A percentile compares a stretch with the other conserved stretches of the same genome.
These are phyloP conservation scores for Acacia pycnantha DNA, from an alignment of 331 rosid species.

Conservation along the genomic window DNA sequence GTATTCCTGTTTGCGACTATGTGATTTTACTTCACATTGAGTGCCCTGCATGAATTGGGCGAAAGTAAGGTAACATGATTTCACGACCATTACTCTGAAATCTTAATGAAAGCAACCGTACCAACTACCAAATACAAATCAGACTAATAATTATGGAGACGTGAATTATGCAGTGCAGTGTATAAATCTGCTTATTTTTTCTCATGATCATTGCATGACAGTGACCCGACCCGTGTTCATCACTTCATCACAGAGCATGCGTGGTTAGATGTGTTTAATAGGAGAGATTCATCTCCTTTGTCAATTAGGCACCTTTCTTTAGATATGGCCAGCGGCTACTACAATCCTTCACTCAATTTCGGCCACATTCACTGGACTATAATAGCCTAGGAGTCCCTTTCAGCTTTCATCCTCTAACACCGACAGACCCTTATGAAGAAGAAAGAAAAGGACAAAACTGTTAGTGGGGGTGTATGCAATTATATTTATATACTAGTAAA, in stretches of 20 bases:
- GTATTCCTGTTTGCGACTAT: background rate
- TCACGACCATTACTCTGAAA: background rate
- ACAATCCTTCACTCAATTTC: background rate
- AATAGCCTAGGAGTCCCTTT: background rate
- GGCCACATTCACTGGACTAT: background rate
- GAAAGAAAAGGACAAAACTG: background rate
- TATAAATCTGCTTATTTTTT: background rate
- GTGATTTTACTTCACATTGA: background rate
- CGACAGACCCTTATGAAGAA: background rate
- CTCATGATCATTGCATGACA: background rate
- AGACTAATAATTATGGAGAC: background rate
- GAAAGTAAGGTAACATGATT: background rate
- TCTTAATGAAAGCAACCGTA: background rate
- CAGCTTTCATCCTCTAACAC: background rate
- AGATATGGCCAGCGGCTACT: background rate
- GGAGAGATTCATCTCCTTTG: conserved; percentile 1
- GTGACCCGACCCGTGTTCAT: background rate
- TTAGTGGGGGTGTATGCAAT: background rate
- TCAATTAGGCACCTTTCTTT: background rate
- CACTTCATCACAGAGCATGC: background rate
- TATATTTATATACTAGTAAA: background rate
- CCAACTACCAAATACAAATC: background rate
- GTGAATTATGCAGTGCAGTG: background rate
- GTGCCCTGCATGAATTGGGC: background rate
- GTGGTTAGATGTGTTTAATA: background rate